Evolutionary conservation across 73 alveolate genomes (phyloP), one percentile per base, ranked within the genome.

Genomic region (Tetrahymena borealis): DNA sequence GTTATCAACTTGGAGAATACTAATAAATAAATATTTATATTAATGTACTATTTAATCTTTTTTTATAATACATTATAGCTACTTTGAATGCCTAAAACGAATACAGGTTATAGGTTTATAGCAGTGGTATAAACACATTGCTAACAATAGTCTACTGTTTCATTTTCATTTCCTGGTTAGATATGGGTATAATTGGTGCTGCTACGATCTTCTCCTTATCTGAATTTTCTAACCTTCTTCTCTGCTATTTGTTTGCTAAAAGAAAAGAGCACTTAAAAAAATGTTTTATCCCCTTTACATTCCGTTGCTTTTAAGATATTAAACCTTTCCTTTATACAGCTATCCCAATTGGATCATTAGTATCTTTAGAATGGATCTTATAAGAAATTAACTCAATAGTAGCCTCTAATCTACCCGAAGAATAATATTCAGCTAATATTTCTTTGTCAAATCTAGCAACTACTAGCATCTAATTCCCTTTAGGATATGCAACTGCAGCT

Each of bases 401-500:
- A 18, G 94, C 90, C 24, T 60, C 77, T 13, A 60, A 42, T 60
- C 35, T 91, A 3, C 77, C 78, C 24, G 79, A 33, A 33, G 79
- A 31, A 31, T 77, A 39, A 35, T 91, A 42, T 33, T 91, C 35
- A 40, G 94, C 41, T 33, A 43, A 60, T 43, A 91, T 92, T 16
- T n/a, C 90, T 33, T 78, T 92, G 79, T 78, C 91, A 18, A 78
- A 79, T 24, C 35, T 92, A 28, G 92, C 92, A 13, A 33, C 39
- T 15, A n/a, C 90, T 79, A 78, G 32, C 32, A 40, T 78, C 60
- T 39, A 92, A 92, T 92, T 92, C 40, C 90, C 91, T 38, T 78
- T 42, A 32, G 95, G 95, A n/a, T 39, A 78, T 38, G 90, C 95
- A 9, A 92, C 90, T 18, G 95, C 92, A 42, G 95, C 95, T 28